A percentile compares a stretch with the other conserved stretches of the same genome.
These are phyloP conservation scores for Drechslera avenae DNA, from an alignment of 2,329 filamentous ascomycete genomes.

Conservation along the genomic window DNA sequence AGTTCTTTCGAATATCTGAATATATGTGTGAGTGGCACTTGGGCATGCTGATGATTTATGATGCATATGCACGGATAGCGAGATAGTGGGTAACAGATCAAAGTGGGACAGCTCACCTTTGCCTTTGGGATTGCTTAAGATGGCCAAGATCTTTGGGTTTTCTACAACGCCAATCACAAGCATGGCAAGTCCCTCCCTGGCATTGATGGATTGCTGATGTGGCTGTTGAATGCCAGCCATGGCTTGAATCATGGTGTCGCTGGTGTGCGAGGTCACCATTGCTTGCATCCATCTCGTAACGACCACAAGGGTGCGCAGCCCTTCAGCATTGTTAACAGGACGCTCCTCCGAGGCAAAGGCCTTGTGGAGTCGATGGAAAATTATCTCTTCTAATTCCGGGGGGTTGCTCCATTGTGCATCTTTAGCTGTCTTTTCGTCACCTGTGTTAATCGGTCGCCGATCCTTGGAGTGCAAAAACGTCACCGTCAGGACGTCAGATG, in stretches of 20 bases:
- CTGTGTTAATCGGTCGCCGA: slow-evolving; percentile 29
- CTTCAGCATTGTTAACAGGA: slow-evolving; percentile 40
- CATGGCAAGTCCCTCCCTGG: slow-evolving; percentile 67
- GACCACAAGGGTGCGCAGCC: slow-evolving; percentile 35
- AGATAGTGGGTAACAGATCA: background rate
- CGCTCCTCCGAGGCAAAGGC: slow-evolving; percentile 42
- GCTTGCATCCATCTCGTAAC: slow-evolving; percentile 48
- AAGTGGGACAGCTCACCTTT: slow-evolving; percentile 54
- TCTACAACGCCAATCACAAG: slow-evolving; percentile 67
- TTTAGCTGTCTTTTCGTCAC: slow-evolving; percentile 24
- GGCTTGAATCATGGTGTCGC: slow-evolving; percentile 48
- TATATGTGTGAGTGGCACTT: slow-evolving; percentile 1
- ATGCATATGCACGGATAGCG: background rate
- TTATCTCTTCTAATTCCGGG: slow-evolving; percentile 45
- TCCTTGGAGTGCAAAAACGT: slow-evolving; percentile 45
- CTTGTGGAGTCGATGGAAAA: slow-evolving; percentile 46
- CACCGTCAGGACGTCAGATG: slow-evolving; percentile 41
- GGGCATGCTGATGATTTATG: background rate
- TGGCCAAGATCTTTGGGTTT: slow-evolving; percentile 60
- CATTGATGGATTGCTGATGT: slow-evolving; percentile 64
- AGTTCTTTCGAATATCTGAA: slow-evolving; percentile 40
- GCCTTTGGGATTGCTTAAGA: slow-evolving; percentile 59
- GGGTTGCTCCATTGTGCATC: slow-evolving; percentile 40
- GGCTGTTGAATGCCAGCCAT: slow-evolving; percentile 52
- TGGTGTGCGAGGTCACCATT: slow-evolving; percentile 48